phyloP scores from a whole-genome alignment of 2,329 filamentous ascomycete species.

The Daldinia eschscholtzii region DNA sequence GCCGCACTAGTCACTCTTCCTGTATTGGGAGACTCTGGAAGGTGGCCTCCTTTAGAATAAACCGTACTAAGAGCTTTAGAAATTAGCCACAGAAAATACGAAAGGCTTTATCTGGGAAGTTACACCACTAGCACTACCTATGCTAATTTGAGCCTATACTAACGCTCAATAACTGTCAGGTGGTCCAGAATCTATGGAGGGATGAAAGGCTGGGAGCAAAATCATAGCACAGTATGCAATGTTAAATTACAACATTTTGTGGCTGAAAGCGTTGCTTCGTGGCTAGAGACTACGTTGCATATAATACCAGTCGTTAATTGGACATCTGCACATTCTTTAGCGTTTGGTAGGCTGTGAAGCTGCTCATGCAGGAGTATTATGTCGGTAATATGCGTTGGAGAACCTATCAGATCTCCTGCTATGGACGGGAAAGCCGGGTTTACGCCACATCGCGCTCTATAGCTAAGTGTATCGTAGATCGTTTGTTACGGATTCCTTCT shows the following conservation, averaged over 20 bases:
- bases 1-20: background rate
- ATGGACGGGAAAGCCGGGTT: conserved; percentile 9
- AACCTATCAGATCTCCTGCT: background rate
- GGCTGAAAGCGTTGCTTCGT: background rate
- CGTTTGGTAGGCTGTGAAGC: conserved; percentile 7
- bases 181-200: no score
- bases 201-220: background rate
- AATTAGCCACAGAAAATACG: background rate
- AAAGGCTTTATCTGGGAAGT: background rate
- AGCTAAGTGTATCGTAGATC: background rate
- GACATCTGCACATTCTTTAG: background rate
- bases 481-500: background rate
- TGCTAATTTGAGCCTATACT: background rate
- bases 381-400: conserved; percentile 1
- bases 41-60: background rate
- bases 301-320: background rate
- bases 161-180: no score
- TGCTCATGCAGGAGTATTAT: conserved; percentile 1
- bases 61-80: background rate
- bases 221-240: background rate
- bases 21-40: background rate
- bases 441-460: conserved; percentile 1
- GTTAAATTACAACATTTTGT: background rate
- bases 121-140: no score
- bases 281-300: background rate